Percentiles rank a stretch among this genome's conserved stretches.
phyloP scores from a whole-genome alignment of 768 basidiomycete genomes.

The Boletus eberwhitei region DNA sequence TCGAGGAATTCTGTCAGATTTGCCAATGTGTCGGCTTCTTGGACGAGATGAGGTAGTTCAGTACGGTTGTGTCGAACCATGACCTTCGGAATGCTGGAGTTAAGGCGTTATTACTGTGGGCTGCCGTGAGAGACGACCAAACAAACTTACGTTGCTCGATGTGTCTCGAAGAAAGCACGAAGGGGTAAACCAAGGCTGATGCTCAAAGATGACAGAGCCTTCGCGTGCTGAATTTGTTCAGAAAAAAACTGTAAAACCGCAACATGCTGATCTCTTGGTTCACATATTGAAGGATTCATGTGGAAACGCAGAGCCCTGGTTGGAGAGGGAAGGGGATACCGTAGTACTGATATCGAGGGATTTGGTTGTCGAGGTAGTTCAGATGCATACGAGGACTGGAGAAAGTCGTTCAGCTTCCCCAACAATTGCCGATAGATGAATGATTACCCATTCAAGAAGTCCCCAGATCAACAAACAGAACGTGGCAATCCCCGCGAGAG shows the following conservation, averaged over 20 bases:
- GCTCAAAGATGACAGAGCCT: slow-evolving; percentile 21
- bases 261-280: slow-evolving; percentile 14
- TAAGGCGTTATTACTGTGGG: background rate
- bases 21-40: slow-evolving; percentile 6
- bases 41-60: background rate
- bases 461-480: slow-evolving; percentile 23
- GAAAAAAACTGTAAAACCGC: slow-evolving; percentile 26
- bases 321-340: slow-evolving; percentile 10
- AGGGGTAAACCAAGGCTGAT: slow-evolving; percentile 19
- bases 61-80: background rate
- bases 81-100: slow-evolving; percentile 11
- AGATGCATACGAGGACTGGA: slow-evolving; percentile 15
- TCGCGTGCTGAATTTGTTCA: slow-evolving; percentile 30
- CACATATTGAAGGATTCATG: background rate
- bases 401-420: slow-evolving; percentile 4
- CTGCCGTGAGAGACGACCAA: background rate
- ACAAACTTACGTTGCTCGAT: slow-evolving; percentile 19
- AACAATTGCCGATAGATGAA: background rate
- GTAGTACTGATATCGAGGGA: background rate
- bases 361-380: slow-evolving; percentile 3
- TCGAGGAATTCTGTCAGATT: slow-evolving; percentile 23
- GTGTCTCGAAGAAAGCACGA: slow-evolving; percentile 19
- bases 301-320: slow-evolving; percentile 5
- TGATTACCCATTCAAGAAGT: slow-evolving; percentile 24
- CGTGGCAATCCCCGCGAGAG: slow-evolving; percentile 9